phyloP scores from a whole-genome alignment of 2,329 filamentous ascomycete genomes.

The Talaromyces albobiverticillius region DNA sequence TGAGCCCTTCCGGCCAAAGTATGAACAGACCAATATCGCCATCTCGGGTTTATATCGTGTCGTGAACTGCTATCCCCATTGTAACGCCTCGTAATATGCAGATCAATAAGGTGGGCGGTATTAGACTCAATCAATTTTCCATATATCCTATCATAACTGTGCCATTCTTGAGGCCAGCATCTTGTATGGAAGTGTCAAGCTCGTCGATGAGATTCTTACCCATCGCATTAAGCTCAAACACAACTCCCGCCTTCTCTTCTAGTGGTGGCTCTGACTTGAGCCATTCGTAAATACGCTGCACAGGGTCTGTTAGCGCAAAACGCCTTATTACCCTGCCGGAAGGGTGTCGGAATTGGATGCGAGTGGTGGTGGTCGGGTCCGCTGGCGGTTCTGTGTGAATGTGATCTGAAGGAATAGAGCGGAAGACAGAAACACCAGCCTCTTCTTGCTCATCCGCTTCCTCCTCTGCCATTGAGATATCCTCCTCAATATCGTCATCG shows the following conservation, averaged over 20 bases:
- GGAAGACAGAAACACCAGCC: conserved; percentile 53
- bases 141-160: conserved; percentile 94
- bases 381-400: conserved; percentile 76
- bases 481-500: conserved; percentile 33
- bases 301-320: conserved; percentile 73
- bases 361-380: conserved; percentile 69
- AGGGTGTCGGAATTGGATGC: conserved; percentile 89
- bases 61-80: conserved; percentile 5
- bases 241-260: conserved; percentile 71
- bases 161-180: conserved; percentile 83
- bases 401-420: conserved; percentile 66
- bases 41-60: neutral
- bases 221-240: conserved; percentile 87
- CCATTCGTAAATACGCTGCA: conserved; percentile 90
- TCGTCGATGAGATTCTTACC: conserved; percentile 78
- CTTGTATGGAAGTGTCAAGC: conserved; percentile 71
- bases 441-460: conserved; percentile 32
- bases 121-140: conserved; percentile 27
- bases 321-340: conserved; percentile 80
- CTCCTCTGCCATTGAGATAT: conserved; percentile 35
- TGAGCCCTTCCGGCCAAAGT: neutral
- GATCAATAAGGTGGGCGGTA: neutral
- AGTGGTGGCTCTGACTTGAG: conserved; percentile 78
- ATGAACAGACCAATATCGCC: conserved; percentile 8
- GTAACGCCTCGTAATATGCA: conserved; percentile 15